Conservation (phyloP, 2,329 filamentous ascomycete species). For the Sclerotinia spermophila region DNA sequence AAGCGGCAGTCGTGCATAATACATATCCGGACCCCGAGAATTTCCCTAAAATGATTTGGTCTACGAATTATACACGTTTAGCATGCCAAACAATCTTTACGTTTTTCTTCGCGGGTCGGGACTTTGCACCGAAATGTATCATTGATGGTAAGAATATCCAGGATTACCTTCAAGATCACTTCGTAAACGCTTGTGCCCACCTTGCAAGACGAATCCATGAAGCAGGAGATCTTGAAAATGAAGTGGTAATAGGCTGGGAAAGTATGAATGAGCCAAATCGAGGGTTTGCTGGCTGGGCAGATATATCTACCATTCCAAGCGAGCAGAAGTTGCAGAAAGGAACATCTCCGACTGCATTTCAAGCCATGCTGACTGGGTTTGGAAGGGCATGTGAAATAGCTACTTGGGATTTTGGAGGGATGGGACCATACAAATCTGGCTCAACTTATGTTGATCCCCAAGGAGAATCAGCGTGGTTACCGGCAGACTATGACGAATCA, state of each 20-base stretch:
- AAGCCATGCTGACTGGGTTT: conserved; percentile 86
- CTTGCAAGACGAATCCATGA: conserved; percentile 82
- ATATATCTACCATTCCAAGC: conserved; percentile 75
- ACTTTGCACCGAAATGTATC: conserved; percentile 94
- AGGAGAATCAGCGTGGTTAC: conserved; percentile 80
- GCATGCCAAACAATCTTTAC: conserved; percentile 90
- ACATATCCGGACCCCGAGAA: conserved; percentile 79
- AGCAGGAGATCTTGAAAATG: conserved; percentile 81
- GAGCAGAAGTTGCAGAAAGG: conserved; percentile 92
- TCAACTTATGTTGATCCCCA: conserved; percentile 80
- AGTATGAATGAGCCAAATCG: conserved; percentile 93
- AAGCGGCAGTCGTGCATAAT: conserved; percentile 93
- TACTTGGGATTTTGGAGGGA: conserved; percentile 87
- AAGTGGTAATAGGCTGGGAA: conserved; percentile 92
- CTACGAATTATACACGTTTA: conserved; percentile 89
- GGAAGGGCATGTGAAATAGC: conserved; percentile 86
- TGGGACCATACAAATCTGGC: conserved; percentile 89
- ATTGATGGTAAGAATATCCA: conserved; percentile 95
- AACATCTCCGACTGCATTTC: conserved; percentile 90
- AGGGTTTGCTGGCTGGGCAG: conserved; percentile 78
- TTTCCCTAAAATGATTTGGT: conserved; percentile 99
- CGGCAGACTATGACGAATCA: conserved; percentile 76
- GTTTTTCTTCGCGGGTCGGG: conserved; percentile 83
- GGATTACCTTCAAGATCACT: conserved; percentile 88
- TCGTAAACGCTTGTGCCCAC: conserved; percentile 73